phyloP scores from a whole-genome alignment of 306 rosid species.

The Prunus kanzakura region DNA sequence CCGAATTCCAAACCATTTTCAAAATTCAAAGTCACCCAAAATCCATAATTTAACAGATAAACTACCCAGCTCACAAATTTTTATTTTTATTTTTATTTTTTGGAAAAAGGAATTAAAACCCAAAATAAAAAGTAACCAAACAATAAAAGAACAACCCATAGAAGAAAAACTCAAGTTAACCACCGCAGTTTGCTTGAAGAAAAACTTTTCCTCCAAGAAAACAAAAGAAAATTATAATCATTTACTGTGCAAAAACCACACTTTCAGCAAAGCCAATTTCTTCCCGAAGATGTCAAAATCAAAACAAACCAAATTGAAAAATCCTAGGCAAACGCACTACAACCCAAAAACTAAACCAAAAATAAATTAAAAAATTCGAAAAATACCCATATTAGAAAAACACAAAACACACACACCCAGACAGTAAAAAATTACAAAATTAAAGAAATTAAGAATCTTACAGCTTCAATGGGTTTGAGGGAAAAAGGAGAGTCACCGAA shows the following conservation, averaged over 20 bases:
- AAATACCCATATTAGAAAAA: background rate
- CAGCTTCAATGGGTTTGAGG: slow-evolving; percentile 83
- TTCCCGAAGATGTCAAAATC: background rate
- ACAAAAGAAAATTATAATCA: background rate
- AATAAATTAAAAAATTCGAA: background rate
- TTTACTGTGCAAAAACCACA: background rate
- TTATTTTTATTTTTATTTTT: too few relatives aligned
- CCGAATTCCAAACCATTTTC: slow-evolving; percentile 19
- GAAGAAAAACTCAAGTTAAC: background rate
- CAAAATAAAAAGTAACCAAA: background rate
- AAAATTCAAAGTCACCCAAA: slow-evolving; percentile 9
- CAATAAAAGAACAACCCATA: background rate
- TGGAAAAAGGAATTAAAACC: background rate
- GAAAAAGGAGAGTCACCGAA: slow-evolving; percentile 82
- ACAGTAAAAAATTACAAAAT: background rate
- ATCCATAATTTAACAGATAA: slow-evolving; percentile 15
- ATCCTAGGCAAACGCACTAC: slow-evolving; percentile 3
- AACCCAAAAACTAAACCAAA: background rate
- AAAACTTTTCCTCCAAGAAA: background rate
- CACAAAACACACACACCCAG: background rate
- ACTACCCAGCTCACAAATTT: background rate
- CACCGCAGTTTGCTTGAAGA: background rate
- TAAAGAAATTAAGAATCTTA: slow-evolving; percentile 25
- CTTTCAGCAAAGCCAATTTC: background rate
- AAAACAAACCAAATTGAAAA: background rate